A percentile compares a stretch with the other conserved stretches of the same genome.
Conservation (phyloP, 2,329 filamentous ascomycete genomes). For the Saccharata proteae region DNA sequence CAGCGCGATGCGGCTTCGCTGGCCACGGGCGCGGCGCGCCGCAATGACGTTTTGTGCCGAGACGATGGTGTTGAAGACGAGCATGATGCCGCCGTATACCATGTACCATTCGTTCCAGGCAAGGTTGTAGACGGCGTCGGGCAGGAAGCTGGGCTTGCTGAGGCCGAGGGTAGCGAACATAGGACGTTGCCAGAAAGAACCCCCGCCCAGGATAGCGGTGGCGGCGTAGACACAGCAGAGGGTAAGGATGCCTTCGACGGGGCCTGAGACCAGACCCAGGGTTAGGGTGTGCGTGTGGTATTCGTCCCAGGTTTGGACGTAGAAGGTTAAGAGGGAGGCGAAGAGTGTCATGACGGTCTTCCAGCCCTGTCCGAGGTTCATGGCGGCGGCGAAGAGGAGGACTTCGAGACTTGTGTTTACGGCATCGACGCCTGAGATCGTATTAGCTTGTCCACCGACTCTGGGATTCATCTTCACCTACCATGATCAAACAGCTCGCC, state of each 20-base stretch:
- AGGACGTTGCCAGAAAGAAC: conserved; percentile 83
- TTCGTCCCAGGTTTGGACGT: conserved; percentile 98
- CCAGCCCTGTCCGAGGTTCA: conserved; percentile 91
- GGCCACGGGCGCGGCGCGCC: conserved; percentile 61
- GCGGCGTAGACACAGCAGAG: conserved; percentile 70
- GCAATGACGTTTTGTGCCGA: conserved; percentile 74
- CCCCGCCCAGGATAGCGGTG: conserved; percentile 76
- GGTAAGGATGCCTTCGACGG: conserved; percentile 85
- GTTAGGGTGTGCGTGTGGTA: conserved; percentile 96
- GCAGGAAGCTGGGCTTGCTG: conserved; percentile 51
- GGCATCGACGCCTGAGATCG: conserved; percentile 60
- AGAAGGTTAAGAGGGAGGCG: conserved; percentile 84
- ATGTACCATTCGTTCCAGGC: conserved; percentile 91
- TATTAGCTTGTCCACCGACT: conserved; percentile 2
- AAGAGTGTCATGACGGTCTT: conserved; percentile 74
- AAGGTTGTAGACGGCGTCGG: conserved; percentile 60
- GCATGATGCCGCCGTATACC: conserved; percentile 68
- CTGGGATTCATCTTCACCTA: conserved; percentile 18
- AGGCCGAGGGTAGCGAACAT: conserved; percentile 62
- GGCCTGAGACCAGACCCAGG: conserved; percentile 81
- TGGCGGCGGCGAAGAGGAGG: conserved; percentile 78
- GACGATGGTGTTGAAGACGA: conserved; percentile 64
- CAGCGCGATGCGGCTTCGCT: conserved; percentile 61
- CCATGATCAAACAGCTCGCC: conserved; percentile 97
- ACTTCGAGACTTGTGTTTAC: conserved; percentile 93